Evolutionary conservation across 352 stramenopile genomes (phyloP).

Genomic region (Phytophthora lateralis): DNA sequence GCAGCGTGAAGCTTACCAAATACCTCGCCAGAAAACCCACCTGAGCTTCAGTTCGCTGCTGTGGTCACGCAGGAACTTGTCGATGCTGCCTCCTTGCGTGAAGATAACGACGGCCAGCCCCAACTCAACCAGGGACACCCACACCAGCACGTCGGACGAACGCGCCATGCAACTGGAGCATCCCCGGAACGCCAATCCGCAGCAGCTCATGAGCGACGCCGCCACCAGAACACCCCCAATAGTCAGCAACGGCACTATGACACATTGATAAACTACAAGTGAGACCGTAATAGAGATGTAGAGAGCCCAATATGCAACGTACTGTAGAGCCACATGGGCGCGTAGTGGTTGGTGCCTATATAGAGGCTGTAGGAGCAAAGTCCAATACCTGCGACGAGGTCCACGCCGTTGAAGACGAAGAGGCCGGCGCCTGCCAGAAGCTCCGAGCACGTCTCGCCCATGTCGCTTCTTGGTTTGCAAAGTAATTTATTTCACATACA

Average conservation of each 20-base stretch:
- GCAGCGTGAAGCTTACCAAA: not conserved
- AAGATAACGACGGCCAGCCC: constrained; percentile 79
- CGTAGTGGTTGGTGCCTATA: constrained; percentile 68
- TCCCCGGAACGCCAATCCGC: constrained; percentile 49
- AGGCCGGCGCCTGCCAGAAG: constrained; percentile 59
- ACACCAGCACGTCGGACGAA: constrained; percentile 62
- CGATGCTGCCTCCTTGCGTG: constrained; percentile 66
- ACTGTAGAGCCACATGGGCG: constrained; percentile 75
- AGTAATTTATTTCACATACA: not conserved
- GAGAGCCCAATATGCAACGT: not conserved
- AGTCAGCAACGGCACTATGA: constrained; percentile 52
- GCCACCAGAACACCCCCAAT: constrained; percentile 61
- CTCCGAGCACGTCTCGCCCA: constrained; percentile 32
- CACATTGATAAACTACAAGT: not conserved
- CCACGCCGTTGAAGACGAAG: constrained; percentile 81
- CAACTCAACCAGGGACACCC: constrained; percentile 71
- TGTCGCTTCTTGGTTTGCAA: no score
- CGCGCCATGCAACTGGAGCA: constrained; percentile 57
- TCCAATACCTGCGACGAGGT: constrained; percentile 64
- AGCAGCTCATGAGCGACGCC: constrained; percentile 70
- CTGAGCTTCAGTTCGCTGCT: constrained; percentile 71
- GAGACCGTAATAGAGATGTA: not conserved
- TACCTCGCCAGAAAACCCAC: constrained; percentile 13
- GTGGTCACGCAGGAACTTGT: constrained; percentile 73
- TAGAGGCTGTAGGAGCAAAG: constrained; percentile 73